Evolutionary conservation across 225 moss, liverwort and hornwort genomes (phyloP), one percentile per base, ranked within the genome.

Genomic region (Straminergon stramineum): DNA sequence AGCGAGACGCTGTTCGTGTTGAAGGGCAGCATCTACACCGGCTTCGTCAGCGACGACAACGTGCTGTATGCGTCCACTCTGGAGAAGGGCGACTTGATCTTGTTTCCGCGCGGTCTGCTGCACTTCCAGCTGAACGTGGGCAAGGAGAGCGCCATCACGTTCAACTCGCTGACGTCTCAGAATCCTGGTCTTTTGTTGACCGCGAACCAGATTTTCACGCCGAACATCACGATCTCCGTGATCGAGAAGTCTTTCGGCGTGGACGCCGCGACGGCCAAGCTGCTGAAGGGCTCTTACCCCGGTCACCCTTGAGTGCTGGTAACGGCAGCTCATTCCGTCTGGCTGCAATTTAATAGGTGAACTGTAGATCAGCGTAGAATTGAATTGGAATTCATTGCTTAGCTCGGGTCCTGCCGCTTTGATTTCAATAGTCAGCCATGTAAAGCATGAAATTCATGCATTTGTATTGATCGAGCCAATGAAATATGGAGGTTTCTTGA

Each of bases 101-200:
- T 92, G 21, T 90, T 92, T 37, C 88, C 88, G 2, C 76, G 76
- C 48, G 90, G 69, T 6, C 37, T 69, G n/a, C 86, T 76, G 45
- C 90, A 92, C 55, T 92, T 92, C 68, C 92, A 92, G 90, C 21
- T 90, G 14, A 83, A 87, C 67, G 87, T 90, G n/a, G 87, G 87
- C 66, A 67, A 76, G 22, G 88, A 70, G 55, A 76, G 43, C 62
- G 88, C 92, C 66, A 63, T 68, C 61, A 86, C 88, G 7, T 88
- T 90, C 82, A 90, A 92, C 86, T 39, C 88, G 20, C 57, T 92
- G 1, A 90, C 63, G 5, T 92, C 90, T 24, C 88, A 92, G 86
- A 92, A 58, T 27, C 88, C 90, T 37, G 88, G 90, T 0, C 86
- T 92, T 56, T 28, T 83, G 52, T 37, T 66, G 5, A 70, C 78